phyloP scores from a whole-genome alignment of 371 early-diverging fungal species.

The Zopfochytrium polystomum region DNA sequence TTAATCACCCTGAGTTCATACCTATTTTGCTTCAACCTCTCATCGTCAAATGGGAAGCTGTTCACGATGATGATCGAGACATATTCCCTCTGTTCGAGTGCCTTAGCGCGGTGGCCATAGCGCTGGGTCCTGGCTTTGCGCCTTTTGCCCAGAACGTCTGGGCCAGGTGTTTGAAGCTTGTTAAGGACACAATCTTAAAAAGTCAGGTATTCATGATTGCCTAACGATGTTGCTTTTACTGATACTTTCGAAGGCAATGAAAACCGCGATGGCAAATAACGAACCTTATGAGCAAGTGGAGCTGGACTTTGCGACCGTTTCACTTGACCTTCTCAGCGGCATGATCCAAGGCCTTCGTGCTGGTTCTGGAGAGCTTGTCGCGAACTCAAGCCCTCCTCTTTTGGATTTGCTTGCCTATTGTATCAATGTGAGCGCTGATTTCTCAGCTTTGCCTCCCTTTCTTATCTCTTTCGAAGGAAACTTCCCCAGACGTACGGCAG shows the following conservation, averaged over 20 bases:
- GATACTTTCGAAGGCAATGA: no score
- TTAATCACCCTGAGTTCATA: conserved; percentile 73
- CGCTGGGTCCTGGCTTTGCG: conserved; percentile 78
- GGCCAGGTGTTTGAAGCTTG: conserved; percentile 78
- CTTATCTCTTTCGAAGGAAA: conserved; percentile 50
- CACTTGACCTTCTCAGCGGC: conserved; percentile 89
- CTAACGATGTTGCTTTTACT: no score
- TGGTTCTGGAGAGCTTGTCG: conserved; percentile 68
- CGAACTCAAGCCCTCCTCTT: conserved; percentile 49
- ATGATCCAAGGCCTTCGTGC: conserved; percentile 85
- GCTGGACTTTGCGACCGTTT: conserved; percentile 91
- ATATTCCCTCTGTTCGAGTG: conserved; percentile 93
- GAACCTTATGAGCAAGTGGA: conserved; percentile 71
- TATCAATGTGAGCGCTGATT: conserved; percentile 55
- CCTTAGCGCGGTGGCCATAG: conserved; percentile 81
- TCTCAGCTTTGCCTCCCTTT: background rate
- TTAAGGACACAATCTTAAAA: conserved; percentile 66
- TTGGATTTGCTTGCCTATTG: conserved; percentile 74
- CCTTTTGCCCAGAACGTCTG: conserved; percentile 82
- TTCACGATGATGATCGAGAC: conserved; percentile 76
- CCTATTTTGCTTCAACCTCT: conserved; percentile 81
- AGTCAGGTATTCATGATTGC: no score
- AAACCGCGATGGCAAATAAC: no score
- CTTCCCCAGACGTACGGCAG: conserved; percentile 78
- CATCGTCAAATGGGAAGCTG: conserved; percentile 72